Percentiles rank a stretch among this genome's conserved stretches.
Evolutionary conservation across 2,329 filamentous ascomycete species (phyloP).

Genomic region (Alternaria sp.): DNA sequence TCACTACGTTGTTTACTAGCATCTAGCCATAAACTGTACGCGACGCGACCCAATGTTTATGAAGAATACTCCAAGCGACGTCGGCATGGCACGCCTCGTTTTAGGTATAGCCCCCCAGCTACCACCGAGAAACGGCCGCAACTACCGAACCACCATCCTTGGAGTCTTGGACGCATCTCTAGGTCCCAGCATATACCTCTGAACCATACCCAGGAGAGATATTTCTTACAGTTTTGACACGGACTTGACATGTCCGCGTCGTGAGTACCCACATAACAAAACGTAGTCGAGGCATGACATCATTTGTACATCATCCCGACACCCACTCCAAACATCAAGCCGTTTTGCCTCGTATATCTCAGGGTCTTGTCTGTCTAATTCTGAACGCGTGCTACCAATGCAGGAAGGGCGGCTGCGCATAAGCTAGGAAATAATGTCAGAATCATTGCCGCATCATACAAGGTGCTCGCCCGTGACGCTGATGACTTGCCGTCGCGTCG

Average conservation of each 20-base stretch:
- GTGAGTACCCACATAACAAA: background rate
- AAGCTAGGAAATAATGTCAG: constrained; percentile 3
- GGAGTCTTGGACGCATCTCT: background rate
- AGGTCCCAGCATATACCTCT: background rate
- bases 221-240: background rate
- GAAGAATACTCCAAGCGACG: background rate
- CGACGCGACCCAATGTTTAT: background rate
- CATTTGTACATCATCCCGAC: background rate
- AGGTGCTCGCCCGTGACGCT: background rate
- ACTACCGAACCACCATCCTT: background rate
- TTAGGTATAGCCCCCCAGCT: background rate
- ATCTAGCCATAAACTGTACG: background rate
- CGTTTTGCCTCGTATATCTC: background rate
- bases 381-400: constrained; percentile 1
- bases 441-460: constrained; percentile 13
- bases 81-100: background rate
- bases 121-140: constrained; percentile 1
- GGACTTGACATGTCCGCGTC: background rate
- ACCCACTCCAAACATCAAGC: background rate
- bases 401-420: constrained; percentile 4
- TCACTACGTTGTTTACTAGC: background rate
- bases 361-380: background rate
- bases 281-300: background rate
- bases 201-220: background rate
- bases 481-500: constrained; percentile 2